These are phyloP conservation scores for Daedaleopsis sinensis DNA, from an alignment of 768 basidiomycete genomes.

Conservation along the genomic window DNA sequence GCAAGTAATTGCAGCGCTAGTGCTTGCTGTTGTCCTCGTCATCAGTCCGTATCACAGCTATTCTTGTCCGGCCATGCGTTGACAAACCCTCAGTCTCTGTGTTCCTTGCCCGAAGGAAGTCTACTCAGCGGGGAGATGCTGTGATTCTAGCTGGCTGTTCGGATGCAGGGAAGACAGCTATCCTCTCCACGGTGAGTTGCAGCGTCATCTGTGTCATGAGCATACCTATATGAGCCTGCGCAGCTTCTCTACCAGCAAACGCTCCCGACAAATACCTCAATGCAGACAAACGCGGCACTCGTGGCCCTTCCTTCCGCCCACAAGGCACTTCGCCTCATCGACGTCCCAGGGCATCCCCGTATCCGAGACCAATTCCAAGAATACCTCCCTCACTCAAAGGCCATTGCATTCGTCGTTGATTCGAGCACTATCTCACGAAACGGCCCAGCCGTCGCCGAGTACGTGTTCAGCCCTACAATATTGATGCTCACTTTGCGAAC, in stretches of 20 bases:
- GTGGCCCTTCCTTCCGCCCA: slow-evolving; percentile 45
- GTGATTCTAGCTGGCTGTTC: slow-evolving; percentile 76
- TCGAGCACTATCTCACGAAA: slow-evolving; percentile 78
- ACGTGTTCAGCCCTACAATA: slow-evolving; percentile 33
- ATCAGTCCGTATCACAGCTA: slow-evolving; percentile 38
- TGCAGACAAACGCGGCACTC: slow-evolving; percentile 68
- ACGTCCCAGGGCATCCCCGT: slow-evolving; percentile 86
- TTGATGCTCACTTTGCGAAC: background rate
- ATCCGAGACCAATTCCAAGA: slow-evolving; percentile 76
- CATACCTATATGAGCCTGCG: slow-evolving; percentile 10
- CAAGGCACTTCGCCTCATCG: slow-evolving; percentile 58
- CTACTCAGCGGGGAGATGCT: slow-evolving; percentile 54
- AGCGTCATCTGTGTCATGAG: slow-evolving; percentile 15
- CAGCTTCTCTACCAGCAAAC: slow-evolving; percentile 70
- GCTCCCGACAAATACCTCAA: slow-evolving; percentile 72
- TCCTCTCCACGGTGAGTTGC: slow-evolving; percentile 65
- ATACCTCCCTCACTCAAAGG: slow-evolving; percentile 61
- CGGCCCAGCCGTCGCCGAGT: slow-evolving; percentile 80
- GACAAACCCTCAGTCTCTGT: slow-evolving; percentile 42
- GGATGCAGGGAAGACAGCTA: slow-evolving; percentile 82
- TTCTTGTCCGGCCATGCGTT: slow-evolving; percentile 10
- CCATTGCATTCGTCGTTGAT: slow-evolving; percentile 79
- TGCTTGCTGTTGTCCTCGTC: slow-evolving; percentile 45
- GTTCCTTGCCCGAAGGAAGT: slow-evolving; percentile 45
- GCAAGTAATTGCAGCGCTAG: slow-evolving; percentile 45